Evolutionary conservation across 1,284 basidiomycete species (phyloP).

Genomic region (Retiboletus fuscus): DNA sequence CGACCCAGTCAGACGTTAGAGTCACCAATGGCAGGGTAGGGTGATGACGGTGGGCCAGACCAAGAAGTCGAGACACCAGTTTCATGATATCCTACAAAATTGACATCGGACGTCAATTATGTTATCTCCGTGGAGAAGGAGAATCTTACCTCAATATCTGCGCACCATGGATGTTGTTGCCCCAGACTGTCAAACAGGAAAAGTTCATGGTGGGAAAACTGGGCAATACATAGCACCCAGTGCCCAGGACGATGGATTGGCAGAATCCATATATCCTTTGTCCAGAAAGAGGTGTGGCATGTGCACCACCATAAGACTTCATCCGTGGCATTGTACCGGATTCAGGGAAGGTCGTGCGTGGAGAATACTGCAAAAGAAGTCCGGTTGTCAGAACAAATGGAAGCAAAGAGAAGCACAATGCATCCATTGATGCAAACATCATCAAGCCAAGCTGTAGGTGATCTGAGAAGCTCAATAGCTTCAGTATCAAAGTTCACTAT

Average conservation of each 20-base stretch:
- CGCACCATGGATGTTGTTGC: slow-evolving; percentile 17
- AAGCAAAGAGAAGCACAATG: slow-evolving; percentile 12
- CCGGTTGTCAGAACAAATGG: neutral
- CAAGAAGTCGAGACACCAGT: neutral
- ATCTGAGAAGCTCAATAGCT: slow-evolving; percentile 17
- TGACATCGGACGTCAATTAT: neutral
- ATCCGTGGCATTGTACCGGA: slow-evolving; percentile 18
- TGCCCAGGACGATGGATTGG: slow-evolving; percentile 29
- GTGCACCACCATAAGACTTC: slow-evolving; percentile 24
- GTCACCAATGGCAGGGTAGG: neutral
- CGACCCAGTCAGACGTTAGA: neutral
- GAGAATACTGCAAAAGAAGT: slow-evolving; percentile 12
- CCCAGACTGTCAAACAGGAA: slow-evolving; percentile 30
- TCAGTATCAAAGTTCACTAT: slow-evolving; percentile 11
- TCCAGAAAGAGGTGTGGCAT: slow-evolving; percentile 18
- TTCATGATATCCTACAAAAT: slow-evolving; percentile 8
- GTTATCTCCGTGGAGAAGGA: neutral
- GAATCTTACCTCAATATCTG: slow-evolving; percentile 14
- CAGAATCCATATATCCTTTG: slow-evolving; percentile 26
- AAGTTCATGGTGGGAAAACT: slow-evolving; percentile 6
- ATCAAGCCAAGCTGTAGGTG: slow-evolving; percentile 19
- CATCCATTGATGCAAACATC: slow-evolving; percentile 31
- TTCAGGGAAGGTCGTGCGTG: slow-evolving; percentile 22
- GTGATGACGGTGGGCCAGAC: neutral
- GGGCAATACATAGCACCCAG: slow-evolving; percentile 28